Base-by-base conservation (phyloP, 495 filamentous ascomycete species). In the Chaetomium tenue region DNA sequence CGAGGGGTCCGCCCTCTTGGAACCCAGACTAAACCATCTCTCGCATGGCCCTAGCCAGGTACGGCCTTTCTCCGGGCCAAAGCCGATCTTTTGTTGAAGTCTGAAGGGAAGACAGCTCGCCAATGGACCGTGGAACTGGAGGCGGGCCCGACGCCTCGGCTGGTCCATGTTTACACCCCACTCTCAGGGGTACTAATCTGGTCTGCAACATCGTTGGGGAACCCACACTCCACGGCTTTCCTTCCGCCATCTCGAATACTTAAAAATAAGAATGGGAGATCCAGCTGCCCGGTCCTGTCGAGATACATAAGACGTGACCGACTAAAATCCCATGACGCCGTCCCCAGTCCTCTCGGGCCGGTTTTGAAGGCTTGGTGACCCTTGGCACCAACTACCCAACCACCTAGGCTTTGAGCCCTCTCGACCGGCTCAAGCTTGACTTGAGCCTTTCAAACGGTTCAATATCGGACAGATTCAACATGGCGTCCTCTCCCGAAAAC, bases 401-500 rank as follows among this genome's bases (percentile, higher is more conserved):
- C 20, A 23, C n/a, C 46, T 8, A 6, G 46, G 12, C 46, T 1
- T 5, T 50, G 8, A 3, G 23, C n/a, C 46, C 20, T 23, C 46
- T 50, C 1, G 13, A 2, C 40, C 40, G 16, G 16, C 40, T 18
- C 40, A 44, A 55, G 7, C n/a, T n/a, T n/a, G n/a, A 33, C 1
- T 28, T 18, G 13, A 37, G 11, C 52, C 26, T 20, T 18, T 15
- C 18, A 37, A 2, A n/a, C 8, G 15, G 15, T 11, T 26, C 22
- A 16, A 52, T 16, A 25, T 8, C 5, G 48, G 23, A 16, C 48
- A 3, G 22, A 26, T 13, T 20, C 55, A 59, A 5, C 40, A 59
- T 48, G 57, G 30, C 25, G 42, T 47, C 60, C 22, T 50, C 33
- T 20, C 60, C 47, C 33, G 46, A 44, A 4, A 56, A 52, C 30